Base-by-base conservation (phyloP, 2,329 filamentous ascomycete species). In the Exophiala aquamarina region DNA sequence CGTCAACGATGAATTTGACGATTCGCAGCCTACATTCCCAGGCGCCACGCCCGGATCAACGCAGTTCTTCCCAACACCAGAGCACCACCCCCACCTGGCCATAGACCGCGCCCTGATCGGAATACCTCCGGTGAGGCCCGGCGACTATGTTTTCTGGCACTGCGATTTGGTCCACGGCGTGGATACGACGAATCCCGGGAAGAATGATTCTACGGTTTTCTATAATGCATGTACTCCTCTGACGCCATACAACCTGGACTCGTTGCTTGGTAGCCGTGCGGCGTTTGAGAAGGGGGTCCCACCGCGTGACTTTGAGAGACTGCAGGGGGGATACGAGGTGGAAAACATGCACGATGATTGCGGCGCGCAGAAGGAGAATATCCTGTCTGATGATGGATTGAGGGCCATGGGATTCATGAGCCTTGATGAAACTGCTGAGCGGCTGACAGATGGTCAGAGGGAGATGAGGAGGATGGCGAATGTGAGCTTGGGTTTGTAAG, bases 121-220 rank as follows among this genome's bases (percentile, higher is more conserved):
- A 6, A 57, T 61, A 23, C 58, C 58, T 6, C 48, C 52, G 3
- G 52, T 58, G 4, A 33, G 49, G 40, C 57, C 57, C 2, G 57
- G 57, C 6, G 56, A 59, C 44, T 59, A 59, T 41, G 59, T 59
- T 20, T 59, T 59, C 36, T 61, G 59, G 59, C 58, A 60, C 34
- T 59, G 55, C 41, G 58, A 60, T 41, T 36, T 63, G 3, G 40
- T 61, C 8, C 58, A 63, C 41, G 52, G 52, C 20, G 58, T 60
- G 11, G 58, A 60, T 21, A 52, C 46, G 32, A 47, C 44, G 33
- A 51, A 60, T 31, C 45, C 46, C 5, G 61, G 61, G 8, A 52
- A 18, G 7, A 39, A 43, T 21, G 57, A 63, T 37, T 61, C 59
- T 2, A 52, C 40, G 28, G 61, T 59, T 17, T 40, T 44, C 11